Conservation (phyloP, 805 yeast species). For the Hanseniaspora pseudoguilliermondii region DNA sequence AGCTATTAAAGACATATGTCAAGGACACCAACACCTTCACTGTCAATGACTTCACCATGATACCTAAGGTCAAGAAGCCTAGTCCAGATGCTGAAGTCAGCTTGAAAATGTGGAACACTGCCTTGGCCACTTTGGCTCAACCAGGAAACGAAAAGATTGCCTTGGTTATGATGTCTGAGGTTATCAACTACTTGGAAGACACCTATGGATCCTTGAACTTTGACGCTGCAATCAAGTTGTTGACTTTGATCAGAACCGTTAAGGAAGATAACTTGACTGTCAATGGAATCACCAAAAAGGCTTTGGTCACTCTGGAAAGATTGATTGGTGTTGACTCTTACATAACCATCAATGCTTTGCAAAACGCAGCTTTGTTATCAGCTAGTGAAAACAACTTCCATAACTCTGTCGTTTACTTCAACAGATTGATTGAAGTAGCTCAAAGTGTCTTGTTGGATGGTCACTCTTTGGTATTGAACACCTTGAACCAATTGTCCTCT, state of each 20-base stretch:
- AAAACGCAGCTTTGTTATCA: slow-evolving; percentile 66
- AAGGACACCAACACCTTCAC: slow-evolving; percentile 35
- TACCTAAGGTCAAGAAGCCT: slow-evolving; percentile 67
- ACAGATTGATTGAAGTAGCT: slow-evolving; percentile 51
- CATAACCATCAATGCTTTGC: slow-evolving; percentile 57
- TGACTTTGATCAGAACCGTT: slow-evolving; percentile 43
- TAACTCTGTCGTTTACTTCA: slow-evolving; percentile 50
- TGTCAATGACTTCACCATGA: slow-evolving; percentile 54
- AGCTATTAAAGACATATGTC: slow-evolving; percentile 26
- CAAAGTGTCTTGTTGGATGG: slow-evolving; percentile 35
- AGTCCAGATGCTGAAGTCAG: slow-evolving; percentile 52
- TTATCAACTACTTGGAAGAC: slow-evolving; percentile 64
- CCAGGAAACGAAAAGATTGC: slow-evolving; percentile 36
- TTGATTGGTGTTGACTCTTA: slow-evolving; percentile 66
- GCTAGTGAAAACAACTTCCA: slow-evolving; percentile 42
- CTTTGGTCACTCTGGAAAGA: slow-evolving; percentile 67
- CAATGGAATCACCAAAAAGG: slow-evolving; percentile 48
- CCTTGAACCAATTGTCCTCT: slow-evolving; percentile 38
- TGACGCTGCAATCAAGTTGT: slow-evolving; percentile 14
- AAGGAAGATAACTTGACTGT: slow-evolving; percentile 33
- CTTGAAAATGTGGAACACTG: slow-evolving; percentile 64
- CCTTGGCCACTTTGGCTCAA: slow-evolving; percentile 25
- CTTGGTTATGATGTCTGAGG: slow-evolving; percentile 50
- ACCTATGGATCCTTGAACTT: slow-evolving; percentile 53
- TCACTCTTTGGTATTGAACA: slow-evolving; percentile 60